Percentiles rank a stretch among this genome's conserved stretches.
These are phyloP conservation scores for Stagonosporopsis chrysanthemi DNA, from an alignment of 2,329 filamentous ascomycete species.

Conservation along the genomic window DNA sequence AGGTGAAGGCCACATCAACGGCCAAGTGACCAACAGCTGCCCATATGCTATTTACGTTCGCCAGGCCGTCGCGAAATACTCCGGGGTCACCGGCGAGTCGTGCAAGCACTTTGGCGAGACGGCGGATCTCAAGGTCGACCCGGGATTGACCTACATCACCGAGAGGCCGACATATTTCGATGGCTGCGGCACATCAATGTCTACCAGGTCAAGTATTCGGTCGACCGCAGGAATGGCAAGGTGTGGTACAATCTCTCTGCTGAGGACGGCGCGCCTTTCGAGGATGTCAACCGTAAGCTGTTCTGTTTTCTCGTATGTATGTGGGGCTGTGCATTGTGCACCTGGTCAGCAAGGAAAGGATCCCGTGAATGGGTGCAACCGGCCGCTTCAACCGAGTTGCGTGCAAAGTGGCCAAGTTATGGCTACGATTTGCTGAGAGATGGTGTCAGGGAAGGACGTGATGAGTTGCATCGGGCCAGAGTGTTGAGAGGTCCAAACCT, in stretches of 20 bases:
- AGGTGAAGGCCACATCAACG: slow-evolving; percentile 3
- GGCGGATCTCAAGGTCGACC: not conserved
- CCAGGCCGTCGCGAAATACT: slow-evolving; percentile 3
- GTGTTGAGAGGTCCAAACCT: too few species aligned
- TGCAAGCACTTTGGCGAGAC: slow-evolving; percentile 11
- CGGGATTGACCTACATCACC: not conserved
- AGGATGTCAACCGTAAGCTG: slow-evolving; percentile 3
- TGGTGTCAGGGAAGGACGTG: too few species aligned
- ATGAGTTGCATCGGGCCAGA: too few species aligned
- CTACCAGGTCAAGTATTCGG: too few species aligned
- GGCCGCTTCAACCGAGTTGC: not conserved
- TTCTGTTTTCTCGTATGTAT: not conserved
- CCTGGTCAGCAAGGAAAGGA: slow-evolving; percentile 4
- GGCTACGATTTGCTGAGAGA: not conserved
- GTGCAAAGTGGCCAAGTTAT: not conserved
- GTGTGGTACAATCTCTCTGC: too few species aligned
- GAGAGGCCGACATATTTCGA: not conserved
- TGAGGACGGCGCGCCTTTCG: too few species aligned
- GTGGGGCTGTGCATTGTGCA: not conserved
- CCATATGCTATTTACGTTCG: slow-evolving; percentile 6
- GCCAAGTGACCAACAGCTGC: slow-evolving; percentile 5
- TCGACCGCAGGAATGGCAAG: too few species aligned
- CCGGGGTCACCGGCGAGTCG: slow-evolving; percentile 1
- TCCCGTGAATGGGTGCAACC: not conserved
- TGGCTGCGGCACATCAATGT: slow-evolving; percentile 4